These are phyloP conservation scores for Neurospora pannonica DNA, from an alignment of 495 filamentous ascomycete genomes.

Conservation along the genomic window DNA sequence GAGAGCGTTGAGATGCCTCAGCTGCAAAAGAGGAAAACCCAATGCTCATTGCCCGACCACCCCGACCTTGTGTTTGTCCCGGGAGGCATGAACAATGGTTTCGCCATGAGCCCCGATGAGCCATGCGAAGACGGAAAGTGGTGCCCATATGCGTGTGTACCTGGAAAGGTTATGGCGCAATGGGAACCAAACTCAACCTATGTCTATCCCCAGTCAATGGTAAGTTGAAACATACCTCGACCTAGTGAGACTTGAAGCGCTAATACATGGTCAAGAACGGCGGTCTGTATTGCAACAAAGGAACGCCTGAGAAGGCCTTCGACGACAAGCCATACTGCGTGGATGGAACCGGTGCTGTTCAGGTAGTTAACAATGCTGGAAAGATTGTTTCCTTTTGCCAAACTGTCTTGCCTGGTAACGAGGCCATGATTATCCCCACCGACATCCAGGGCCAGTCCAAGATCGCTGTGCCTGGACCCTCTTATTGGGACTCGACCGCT, in stretches of 20 bases:
- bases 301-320: slow-evolving; percentile 64
- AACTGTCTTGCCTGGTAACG: slow-evolving; percentile 76
- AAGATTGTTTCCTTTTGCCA: slow-evolving; percentile 66
- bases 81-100: slow-evolving; percentile 57
- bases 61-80: slow-evolving; percentile 63
- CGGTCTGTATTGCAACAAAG: slow-evolving; percentile 66
- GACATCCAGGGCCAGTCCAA: slow-evolving; percentile 43
- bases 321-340: slow-evolving; percentile 59
- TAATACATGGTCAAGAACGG: slow-evolving; percentile 50
- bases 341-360: slow-evolving; percentile 56
- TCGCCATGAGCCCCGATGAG: slow-evolving; percentile 76
- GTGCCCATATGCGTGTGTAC: slow-evolving; percentile 71
- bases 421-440: slow-evolving; percentile 80
- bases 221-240: slow-evolving; percentile 30
- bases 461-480: slow-evolving; percentile 60
- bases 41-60: slow-evolving; percentile 56
- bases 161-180: slow-evolving; percentile 69
- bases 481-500: slow-evolving; percentile 65
- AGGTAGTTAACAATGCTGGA: slow-evolving; percentile 53
- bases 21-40: slow-evolving; percentile 31
- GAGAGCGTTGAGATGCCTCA: slow-evolving; percentile 15
- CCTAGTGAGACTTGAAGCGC: neutral
- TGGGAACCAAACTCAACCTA: slow-evolving; percentile 68
- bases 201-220: slow-evolving; percentile 63
- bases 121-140: slow-evolving; percentile 58